These are phyloP conservation scores for Astrothelium subdiscretum DNA, from an alignment of 495 filamentous ascomycete genomes.

Conservation along the genomic window DNA sequence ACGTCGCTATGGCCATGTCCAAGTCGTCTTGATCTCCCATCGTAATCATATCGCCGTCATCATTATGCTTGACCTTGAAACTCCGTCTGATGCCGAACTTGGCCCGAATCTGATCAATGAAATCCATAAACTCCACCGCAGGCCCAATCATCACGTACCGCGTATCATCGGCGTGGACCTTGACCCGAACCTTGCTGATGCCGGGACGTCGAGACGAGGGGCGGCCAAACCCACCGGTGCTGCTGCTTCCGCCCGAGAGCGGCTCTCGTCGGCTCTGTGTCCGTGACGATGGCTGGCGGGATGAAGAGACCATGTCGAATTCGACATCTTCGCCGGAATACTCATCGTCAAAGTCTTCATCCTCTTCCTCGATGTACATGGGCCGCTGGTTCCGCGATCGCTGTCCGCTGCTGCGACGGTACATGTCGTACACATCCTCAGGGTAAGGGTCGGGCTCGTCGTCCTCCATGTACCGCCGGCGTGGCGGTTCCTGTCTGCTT, in stretches of 20 bases:
- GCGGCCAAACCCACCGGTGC: conserved; percentile 12
- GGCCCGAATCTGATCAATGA: conserved; percentile 62
- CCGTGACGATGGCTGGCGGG: conserved; percentile 11
- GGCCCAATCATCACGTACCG: conserved; percentile 81
- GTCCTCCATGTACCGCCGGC: conserved; percentile 9
- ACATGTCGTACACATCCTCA: conserved; percentile 63
- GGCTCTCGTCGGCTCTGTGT: conserved; percentile 14
- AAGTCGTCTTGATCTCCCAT: conserved; percentile 95
- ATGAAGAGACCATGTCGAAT: conserved; percentile 67
- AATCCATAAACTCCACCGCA: conserved; percentile 59
- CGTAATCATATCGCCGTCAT: conserved; percentile 87
- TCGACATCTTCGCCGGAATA: conserved; percentile 29
- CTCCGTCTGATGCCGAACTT: conserved; percentile 66
- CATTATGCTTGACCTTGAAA: conserved; percentile 75
- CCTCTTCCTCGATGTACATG: conserved; percentile 43
- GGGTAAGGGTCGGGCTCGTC: conserved; percentile 45
- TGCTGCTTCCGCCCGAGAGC: conserved; percentile 19
- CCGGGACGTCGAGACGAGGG: conserved; percentile 29
- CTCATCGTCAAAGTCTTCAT: conserved; percentile 11
- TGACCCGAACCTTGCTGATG: conserved; percentile 62
- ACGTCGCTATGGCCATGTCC: conserved; percentile 63
- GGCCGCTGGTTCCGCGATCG: conserved; percentile 18
- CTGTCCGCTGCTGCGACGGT: conserved; percentile 32
- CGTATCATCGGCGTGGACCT: conserved; percentile 87
- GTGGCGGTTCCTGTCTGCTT: conserved; percentile 13